These are phyloP conservation scores for Suillus alpinus DNA, from an alignment of 768 basidiomycete genomes.

Conservation along the genomic window DNA sequence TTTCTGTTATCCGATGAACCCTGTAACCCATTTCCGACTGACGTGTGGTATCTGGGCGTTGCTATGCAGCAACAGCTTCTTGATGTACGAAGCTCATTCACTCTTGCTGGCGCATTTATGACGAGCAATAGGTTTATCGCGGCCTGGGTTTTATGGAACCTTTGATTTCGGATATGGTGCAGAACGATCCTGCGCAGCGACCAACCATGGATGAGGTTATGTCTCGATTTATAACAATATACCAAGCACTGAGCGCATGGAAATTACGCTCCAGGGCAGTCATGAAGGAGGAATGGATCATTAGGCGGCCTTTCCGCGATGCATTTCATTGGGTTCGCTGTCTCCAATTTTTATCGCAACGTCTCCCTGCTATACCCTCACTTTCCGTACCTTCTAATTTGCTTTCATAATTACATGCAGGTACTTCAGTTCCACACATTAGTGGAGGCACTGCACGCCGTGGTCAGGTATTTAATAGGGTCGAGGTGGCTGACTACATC, in stretches of 20 bases:
- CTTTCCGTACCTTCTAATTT: too few relatives aligned
- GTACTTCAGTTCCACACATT: too few relatives aligned
- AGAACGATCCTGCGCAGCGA: conserved; percentile 11
- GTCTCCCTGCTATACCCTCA: conserved; percentile 13
- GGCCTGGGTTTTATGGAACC: conserved; percentile 31
- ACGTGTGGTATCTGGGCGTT: conserved; percentile 8
- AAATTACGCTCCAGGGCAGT: conserved; percentile 10
- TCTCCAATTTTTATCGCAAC: not conserved
- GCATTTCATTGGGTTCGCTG: not conserved
- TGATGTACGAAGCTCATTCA: too few relatives aligned
- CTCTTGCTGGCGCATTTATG: too few relatives aligned
- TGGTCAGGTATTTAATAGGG: too few relatives aligned
- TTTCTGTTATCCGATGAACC: conserved; percentile 9
- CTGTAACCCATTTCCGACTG: conserved; percentile 20
- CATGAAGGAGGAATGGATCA: not conserved
- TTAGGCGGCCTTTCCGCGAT: not conserved
- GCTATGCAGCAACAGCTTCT: too few relatives aligned
- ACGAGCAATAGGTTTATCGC: not conserved
- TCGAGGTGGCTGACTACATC: too few relatives aligned
- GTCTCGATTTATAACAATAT: conserved; percentile 9
- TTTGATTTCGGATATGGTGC: conserved; percentile 20
- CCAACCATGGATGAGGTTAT: conserved; percentile 14
- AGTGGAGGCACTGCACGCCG: too few relatives aligned
- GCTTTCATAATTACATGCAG: too few relatives aligned
- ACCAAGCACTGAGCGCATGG: not conserved